Evolutionary conservation across 1,284 basidiomycete genomes (phyloP).

Genomic region (Crucibulum parvulum): DNA sequence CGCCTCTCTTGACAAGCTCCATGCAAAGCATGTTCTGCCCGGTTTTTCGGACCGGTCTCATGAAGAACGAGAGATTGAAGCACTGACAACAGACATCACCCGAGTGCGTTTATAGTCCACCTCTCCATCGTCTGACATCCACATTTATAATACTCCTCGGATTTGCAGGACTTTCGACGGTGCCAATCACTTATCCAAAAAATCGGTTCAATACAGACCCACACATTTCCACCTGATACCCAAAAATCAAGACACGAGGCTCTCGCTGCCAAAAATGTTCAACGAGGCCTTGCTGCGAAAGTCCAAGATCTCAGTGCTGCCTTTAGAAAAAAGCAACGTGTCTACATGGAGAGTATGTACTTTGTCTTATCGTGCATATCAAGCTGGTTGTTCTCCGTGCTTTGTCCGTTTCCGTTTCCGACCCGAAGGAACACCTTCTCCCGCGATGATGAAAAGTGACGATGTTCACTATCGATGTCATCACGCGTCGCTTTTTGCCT

Average conservation of each 20-base stretch:
- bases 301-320: slow-evolving; percentile 91
- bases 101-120: neutral
- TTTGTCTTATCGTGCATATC: slow-evolving; percentile 12
- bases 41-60: slow-evolving; percentile 94
- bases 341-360: slow-evolving; percentile 95
- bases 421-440: slow-evolving; percentile 4
- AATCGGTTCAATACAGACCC: slow-evolving; percentile 57
- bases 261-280: slow-evolving; percentile 93
- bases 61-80: slow-evolving; percentile 95
- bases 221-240: slow-evolving; percentile 57
- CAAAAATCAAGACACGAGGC: slow-evolving; percentile 57
- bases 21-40: slow-evolving; percentile 94
- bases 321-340: slow-evolving; percentile 98
- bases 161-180: slow-evolving; percentile 79
- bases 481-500: slow-evolving; percentile 14
- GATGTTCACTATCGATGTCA: slow-evolving; percentile 24
- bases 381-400: slow-evolving; percentile 10
- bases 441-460: slow-evolving; percentile 7
- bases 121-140: neutral
- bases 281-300: slow-evolving; percentile 92
- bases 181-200: slow-evolving; percentile 84
- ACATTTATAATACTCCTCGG: neutral
- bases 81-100: slow-evolving; percentile 85
- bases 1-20: slow-evolving; percentile 86
- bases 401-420: slow-evolving; percentile 19